Conservation (phyloP, 129 eudicot species). For the sunflower (Helianthus annuus) region DNA sequence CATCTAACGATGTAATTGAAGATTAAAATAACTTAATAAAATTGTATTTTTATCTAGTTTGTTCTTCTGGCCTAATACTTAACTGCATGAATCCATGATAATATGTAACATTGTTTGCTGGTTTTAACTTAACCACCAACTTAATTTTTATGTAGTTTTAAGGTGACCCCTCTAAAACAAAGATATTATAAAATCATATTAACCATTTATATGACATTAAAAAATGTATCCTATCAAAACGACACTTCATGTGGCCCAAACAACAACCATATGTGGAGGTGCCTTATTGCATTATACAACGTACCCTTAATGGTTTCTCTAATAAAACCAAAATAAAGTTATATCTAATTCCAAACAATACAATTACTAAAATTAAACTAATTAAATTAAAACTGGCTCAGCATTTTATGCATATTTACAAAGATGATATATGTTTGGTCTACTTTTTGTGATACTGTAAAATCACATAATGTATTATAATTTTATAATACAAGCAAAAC, state of each 20-base stretch:
- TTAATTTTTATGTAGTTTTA: neutral
- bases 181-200: neutral
- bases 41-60: too few species aligned
- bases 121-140: too few species aligned
- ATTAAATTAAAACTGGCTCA: too few species aligned
- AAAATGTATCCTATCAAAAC: conserved; percentile 3
- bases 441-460: too few species aligned
- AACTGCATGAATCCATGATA: too few species aligned
- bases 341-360: neutral
- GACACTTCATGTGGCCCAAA: conserved; percentile 29
- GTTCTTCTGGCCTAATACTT: too few species aligned
- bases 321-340: neutral
- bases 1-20: too few species aligned
- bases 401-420: neutral
- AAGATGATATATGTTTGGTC: neutral
- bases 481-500: too few species aligned
- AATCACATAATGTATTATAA: too few species aligned
- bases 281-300: conserved; percentile 22
- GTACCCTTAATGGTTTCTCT: neutral
- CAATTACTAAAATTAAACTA: neutral
- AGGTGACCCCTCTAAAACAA: neutral
- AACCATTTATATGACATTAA: conserved; percentile 1
- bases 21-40: too few species aligned
- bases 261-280: conserved; percentile 29
- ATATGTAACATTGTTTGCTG: too few species aligned